Base-by-base conservation (phyloP, 2,329 filamentous ascomycete species). In the Paraphaeosphaeria minitans region DNA sequence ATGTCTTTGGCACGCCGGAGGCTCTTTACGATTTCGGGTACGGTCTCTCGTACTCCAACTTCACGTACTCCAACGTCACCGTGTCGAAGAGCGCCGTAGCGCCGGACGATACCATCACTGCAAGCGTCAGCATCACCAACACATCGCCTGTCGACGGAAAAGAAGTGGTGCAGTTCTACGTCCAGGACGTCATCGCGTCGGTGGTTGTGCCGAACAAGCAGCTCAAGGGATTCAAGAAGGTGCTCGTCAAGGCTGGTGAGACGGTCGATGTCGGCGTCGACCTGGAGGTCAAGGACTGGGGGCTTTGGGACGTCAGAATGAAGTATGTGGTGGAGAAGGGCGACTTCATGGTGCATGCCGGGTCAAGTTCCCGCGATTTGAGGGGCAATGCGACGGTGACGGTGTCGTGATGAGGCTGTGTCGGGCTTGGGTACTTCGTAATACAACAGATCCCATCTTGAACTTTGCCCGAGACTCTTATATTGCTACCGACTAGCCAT, bases 321-420 rank as follows among this genome's bases (percentile, higher is more conserved):
- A 78, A 88, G 72, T 92, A 92, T 73, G 87, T 90, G 24, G 89
- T 92, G 39, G 90, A 92, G 80, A 84, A 84, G 3, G 89, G 89
- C 1, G 83, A 87, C 42, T 92, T 92, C 71, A 75, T 81, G 5
- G 78, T 91, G 10, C 79, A 82, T 55, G 83, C 89, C 16, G 89
- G 88, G 2, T 75, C 77, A n/a, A 83, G 79, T 61, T 88, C 86
- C 64, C 77, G 77, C 55, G 83, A 87, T 71, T 69, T 88, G 56
- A 81, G 81, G 62, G 79, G 78, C 0, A 87, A 85, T 67, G 80
- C 81, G 35, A 88, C 82, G 1, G 81, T 88, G 47, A 84, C 81
- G 6, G 84, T 88, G 19, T 21, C 29, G 9, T 47, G 24, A 47
- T 53, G 8, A n/a, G 31, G 16, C 14, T 14, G 12, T 39, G 7